These are phyloP conservation scores for Dorcoceras hygrometricum DNA, from an alignment of 257 asterid genomes.

Conservation along the genomic window DNA sequence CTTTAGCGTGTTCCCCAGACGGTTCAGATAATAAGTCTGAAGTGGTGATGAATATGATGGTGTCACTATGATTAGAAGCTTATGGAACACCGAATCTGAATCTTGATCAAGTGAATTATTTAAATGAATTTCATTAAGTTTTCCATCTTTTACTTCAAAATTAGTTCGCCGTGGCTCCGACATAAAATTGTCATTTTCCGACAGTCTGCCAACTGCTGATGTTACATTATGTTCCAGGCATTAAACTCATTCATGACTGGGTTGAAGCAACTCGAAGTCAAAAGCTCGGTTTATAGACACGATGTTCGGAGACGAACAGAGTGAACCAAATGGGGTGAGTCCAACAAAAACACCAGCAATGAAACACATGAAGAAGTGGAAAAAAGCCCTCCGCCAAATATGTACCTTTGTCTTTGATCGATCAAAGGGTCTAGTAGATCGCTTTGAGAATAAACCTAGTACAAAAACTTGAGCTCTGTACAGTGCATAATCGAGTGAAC, in stretches of 20 bases:
- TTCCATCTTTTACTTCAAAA: constrained; percentile 26
- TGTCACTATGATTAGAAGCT: constrained; percentile 71
- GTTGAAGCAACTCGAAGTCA: constrained; percentile 37
- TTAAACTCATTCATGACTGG: constrained; percentile 24
- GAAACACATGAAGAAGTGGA: constrained; percentile 59
- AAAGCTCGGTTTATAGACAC: constrained; percentile 41
- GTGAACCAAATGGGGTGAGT: constrained; percentile 51
- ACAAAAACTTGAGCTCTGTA: constrained; percentile 43
- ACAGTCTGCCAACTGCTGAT: constrained; percentile 23
- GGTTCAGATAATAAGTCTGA: constrained; percentile 55
- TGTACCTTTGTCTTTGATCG: constrained; percentile 56
- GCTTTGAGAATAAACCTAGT: constrained; percentile 46
- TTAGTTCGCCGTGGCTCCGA: constrained; percentile 22
- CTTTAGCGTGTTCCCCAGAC: constrained; percentile 52
- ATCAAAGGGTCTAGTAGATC: constrained; percentile 51
- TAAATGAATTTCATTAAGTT: neutral
- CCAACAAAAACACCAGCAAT: constrained; percentile 56
- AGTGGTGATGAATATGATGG: constrained; percentile 44
- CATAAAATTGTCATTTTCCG: constrained; percentile 25
- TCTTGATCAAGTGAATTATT: constrained; percentile 30
- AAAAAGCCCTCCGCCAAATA: constrained; percentile 53
- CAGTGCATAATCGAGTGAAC: constrained; percentile 50
- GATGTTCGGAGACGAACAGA: constrained; percentile 32
- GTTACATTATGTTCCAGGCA: constrained; percentile 26
- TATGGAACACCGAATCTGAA: constrained; percentile 27